phyloP scores from a whole-genome alignment of 2,329 filamentous ascomycete species.

The Taxawa tesnikishii region DNA sequence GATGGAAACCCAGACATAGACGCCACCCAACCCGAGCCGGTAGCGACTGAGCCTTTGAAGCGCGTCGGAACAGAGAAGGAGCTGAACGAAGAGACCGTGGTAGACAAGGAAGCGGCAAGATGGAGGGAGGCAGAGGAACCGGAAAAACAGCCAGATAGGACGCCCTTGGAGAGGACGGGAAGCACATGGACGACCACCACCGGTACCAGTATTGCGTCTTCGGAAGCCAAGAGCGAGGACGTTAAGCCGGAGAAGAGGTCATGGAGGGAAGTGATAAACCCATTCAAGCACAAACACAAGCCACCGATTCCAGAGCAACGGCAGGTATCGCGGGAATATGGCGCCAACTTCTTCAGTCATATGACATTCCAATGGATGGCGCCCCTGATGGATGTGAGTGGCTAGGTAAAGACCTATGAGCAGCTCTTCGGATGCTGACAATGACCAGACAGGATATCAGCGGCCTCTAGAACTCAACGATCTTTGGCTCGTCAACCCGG shows the following conservation, averaged over 20 bases:
- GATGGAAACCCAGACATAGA: constrained; percentile 21
- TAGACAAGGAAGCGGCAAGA: constrained; percentile 15
- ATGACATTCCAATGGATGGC: constrained; percentile 86
- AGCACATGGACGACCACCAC: constrained; percentile 22
- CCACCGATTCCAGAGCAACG: constrained; percentile 46
- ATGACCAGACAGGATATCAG: constrained; percentile 61
- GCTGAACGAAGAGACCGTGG: constrained; percentile 18
- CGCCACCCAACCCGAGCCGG: constrained; percentile 25
- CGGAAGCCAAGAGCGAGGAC: constrained; percentile 9
- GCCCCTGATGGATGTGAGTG: constrained; percentile 60
- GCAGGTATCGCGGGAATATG: constrained; percentile 53
- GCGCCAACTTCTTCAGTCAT: constrained; percentile 60
- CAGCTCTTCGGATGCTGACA: constrained; percentile 9
- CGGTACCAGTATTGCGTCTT: constrained; percentile 17
- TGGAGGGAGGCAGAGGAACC: constrained; percentile 10
- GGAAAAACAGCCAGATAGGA: constrained; percentile 7
- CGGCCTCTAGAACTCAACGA: constrained; percentile 73
- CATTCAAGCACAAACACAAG: constrained; percentile 33
- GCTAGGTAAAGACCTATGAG: no score
- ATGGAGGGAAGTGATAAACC: constrained; percentile 48
- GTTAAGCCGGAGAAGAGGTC: constrained; percentile 31
- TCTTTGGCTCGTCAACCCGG: constrained; percentile 78
- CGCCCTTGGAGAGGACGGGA: constrained; percentile 13
- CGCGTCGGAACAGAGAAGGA: constrained; percentile 22
- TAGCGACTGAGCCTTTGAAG: constrained; percentile 25